Evolutionary conservation across 1,284 basidiomycete species (phyloP), one percentile per base, ranked within the genome.

Genomic region (Porodaedalea pini): DNA sequence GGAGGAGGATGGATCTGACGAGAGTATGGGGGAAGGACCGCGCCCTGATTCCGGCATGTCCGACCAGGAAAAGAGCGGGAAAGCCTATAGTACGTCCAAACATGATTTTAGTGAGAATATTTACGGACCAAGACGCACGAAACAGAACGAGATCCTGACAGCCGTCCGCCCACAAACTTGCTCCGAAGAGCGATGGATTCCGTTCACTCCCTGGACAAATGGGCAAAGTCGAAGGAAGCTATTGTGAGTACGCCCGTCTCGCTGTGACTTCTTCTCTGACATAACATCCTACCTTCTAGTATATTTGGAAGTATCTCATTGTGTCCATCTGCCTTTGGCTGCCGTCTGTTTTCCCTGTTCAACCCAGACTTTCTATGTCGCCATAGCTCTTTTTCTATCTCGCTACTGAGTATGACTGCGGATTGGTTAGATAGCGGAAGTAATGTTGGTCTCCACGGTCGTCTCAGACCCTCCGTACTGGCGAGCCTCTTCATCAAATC

Each of bases 311-410:
- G 62, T 82, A 83, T 65, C 75, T 73, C 0, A 56, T 85, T 11
- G 67, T 83, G 15, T 78, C 78, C 0, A 68, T 86, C 32, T 77
- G 76, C 0, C 67, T 86, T 1, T 86, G 81, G 80, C 66, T 83
- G 0, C 83, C 82, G 0, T 65, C 74, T 2, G 78, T 85, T 0
- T 67, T 78, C 51, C 70, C 49, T 64, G 69, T 31, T 80, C 32
- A 78, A 81, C 62, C 79, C 79, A 0, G 72, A 79, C 65, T 75
- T 76, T 57, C 75, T 76, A 52, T 57, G 74, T 69, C 11, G 8
- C 1, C 29, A n/a, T n/a, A n/a, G n/a, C 45, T 15, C 15, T 17
- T 13, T 23, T 21, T 27, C 49, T 31, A 2, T 0, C n/a, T 13
- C 36, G 2, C n/a, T 37, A 0, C 4, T n/a, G 3, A 13, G 2